These are phyloP conservation scores for Suillus americanus DNA, from an alignment of 768 basidiomycete species.

Conservation along the genomic window DNA sequence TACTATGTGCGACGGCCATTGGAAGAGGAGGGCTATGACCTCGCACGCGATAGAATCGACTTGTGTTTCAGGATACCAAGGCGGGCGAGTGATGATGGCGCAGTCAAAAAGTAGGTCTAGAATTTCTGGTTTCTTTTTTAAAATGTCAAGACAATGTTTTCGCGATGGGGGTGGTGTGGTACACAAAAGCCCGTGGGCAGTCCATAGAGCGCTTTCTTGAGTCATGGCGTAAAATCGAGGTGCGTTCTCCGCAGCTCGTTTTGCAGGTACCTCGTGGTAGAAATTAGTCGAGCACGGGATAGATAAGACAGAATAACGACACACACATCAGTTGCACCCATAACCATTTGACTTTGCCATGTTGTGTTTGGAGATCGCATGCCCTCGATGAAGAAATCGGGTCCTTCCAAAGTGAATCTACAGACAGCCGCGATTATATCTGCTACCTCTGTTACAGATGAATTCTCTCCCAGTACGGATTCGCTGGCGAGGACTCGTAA, in stretches of 20 bases:
- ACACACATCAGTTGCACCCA: slow-evolving; percentile 2
- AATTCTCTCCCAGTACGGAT: slow-evolving; percentile 21
- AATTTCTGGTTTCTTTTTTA: slow-evolving; percentile 19
- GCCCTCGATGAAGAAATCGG: slow-evolving; percentile 20
- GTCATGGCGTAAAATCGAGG: slow-evolving; percentile 29
- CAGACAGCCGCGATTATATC: slow-evolving; percentile 28
- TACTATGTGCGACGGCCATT: slow-evolving; percentile 19
- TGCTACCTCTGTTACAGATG: slow-evolving; percentile 17
- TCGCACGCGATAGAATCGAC: slow-evolving; percentile 25
- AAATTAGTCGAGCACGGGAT: not conserved
- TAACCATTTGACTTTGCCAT: slow-evolving; percentile 10
- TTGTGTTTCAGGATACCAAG: slow-evolving; percentile 29
- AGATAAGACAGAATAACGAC: not conserved
- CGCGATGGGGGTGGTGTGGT: slow-evolving; percentile 9
- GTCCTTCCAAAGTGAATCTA: slow-evolving; percentile 24
- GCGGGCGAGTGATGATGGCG: slow-evolving; percentile 22
- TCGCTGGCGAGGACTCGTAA: slow-evolving; percentile 21
- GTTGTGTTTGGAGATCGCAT: slow-evolving; percentile 15
- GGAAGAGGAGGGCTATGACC: slow-evolving; percentile 23
- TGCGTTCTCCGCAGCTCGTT: slow-evolving; percentile 20
- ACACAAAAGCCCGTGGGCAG: slow-evolving; percentile 16
- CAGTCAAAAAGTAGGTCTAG: slow-evolving; percentile 25
- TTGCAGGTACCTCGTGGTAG: slow-evolving; percentile 13
- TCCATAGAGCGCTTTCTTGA: slow-evolving; percentile 15
- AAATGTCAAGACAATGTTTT: slow-evolving; percentile 16